Conservation (phyloP, 495 filamentous ascomycete species). For the Tuber indicum region DNA sequence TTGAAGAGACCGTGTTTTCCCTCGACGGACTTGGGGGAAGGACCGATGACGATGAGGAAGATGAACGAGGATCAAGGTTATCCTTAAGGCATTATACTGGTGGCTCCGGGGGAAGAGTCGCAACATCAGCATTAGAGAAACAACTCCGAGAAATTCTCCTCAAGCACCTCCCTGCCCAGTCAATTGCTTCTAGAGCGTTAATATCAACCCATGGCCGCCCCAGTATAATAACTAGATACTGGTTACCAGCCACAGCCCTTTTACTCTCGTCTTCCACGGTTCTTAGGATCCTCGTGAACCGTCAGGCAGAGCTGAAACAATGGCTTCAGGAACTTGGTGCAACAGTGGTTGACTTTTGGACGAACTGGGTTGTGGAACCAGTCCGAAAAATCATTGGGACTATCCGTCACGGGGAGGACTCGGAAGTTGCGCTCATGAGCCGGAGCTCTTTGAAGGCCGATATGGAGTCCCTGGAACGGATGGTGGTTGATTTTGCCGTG, state of each 20-base stretch:
- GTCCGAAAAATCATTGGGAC: slow-evolving; percentile 75
- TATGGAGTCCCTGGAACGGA: slow-evolving; percentile 82
- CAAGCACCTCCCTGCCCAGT: slow-evolving; percentile 56
- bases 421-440: slow-evolving; percentile 93
- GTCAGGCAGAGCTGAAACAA: slow-evolving; percentile 61
- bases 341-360: slow-evolving; percentile 82
- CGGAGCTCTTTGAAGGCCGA: slow-evolving; percentile 82
- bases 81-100: slow-evolving; percentile 10
- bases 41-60: slow-evolving; percentile 41
- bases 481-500: slow-evolving; percentile 91
- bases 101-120: slow-evolving; percentile 28
- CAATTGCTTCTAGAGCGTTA: slow-evolving; percentile 47
- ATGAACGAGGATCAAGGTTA: slow-evolving; percentile 5
- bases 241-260: slow-evolving; percentile 64
- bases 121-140: slow-evolving; percentile 56
- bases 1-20: slow-evolving; percentile 65
- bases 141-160: slow-evolving; percentile 61
- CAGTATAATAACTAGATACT: slow-evolving; percentile 71
- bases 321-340: slow-evolving; percentile 71
- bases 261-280: slow-evolving; percentile 74
- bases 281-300: slow-evolving; percentile 63
- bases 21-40: slow-evolving; percentile 37
- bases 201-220: slow-evolving; percentile 64
- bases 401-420: slow-evolving; percentile 81
- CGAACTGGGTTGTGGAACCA: slow-evolving; percentile 90